A percentile compares a stretch with the other conserved stretches of the same genome.
These are phyloP conservation scores for Schizothecium vesticola DNA, from an alignment of 495 filamentous ascomycete species.

Conservation along the genomic window DNA sequence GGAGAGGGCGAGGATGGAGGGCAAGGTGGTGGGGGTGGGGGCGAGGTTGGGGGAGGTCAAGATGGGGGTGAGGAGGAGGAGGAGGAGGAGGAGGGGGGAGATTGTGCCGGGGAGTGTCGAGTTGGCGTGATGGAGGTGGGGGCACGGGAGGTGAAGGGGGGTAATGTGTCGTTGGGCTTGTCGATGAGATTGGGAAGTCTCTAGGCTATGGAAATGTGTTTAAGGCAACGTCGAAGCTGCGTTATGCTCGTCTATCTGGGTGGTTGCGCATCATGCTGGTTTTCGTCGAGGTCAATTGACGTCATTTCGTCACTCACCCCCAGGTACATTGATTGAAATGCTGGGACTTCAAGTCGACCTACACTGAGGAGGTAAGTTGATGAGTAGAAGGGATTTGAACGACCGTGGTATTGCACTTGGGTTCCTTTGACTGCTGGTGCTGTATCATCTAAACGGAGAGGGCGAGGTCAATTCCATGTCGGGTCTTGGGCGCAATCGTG, in stretches of 20 bases:
- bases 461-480: neutral
- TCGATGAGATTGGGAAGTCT: neutral
- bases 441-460: neutral
- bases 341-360: too few relatives aligned
- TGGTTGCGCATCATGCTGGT: neutral
- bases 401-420: neutral
- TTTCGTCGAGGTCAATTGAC: neutral
- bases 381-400: neutral
- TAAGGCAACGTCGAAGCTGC: too few relatives aligned
- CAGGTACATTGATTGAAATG: too few relatives aligned
- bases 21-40: conserved; percentile 23
- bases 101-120: neutral
- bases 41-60: conserved; percentile 26
- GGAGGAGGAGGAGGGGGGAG: neutral
- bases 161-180: neutral
- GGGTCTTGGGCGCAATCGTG: too few relatives aligned
- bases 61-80: conserved; percentile 6
- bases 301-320: neutral
- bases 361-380: too few relatives aligned
- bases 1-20: conserved; percentile 21
- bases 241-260: too few relatives aligned
- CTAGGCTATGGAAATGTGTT: too few relatives aligned
- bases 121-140: neutral
- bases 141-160: conserved; percentile 22
- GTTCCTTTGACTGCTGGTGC: neutral